phyloP scores from a whole-genome alignment of 805 yeast species.

The Candida tammaniensis region DNA sequence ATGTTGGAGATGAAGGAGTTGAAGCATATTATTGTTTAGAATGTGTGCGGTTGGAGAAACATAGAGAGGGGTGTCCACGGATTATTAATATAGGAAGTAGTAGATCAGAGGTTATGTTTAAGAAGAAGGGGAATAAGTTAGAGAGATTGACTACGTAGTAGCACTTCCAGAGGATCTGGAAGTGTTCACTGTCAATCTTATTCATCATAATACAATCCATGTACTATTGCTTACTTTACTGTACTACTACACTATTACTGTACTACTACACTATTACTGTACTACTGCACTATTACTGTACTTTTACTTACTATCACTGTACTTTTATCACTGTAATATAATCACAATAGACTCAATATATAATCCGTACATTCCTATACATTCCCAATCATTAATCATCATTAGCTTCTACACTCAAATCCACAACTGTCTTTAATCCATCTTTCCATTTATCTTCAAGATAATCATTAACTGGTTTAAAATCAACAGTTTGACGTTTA shows the following conservation, averaged over 20 bases:
- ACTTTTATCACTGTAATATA: no score
- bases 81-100: constrained; percentile 79
- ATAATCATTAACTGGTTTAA: constrained; percentile 43
- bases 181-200: no score
- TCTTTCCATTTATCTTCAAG: constrained; percentile 51
- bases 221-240: no score
- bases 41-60: constrained; percentile 75
- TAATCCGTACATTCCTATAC: background rate
- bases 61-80: constrained; percentile 91
- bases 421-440: constrained; percentile 39
- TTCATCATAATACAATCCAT: no score
- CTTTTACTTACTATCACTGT: no score
- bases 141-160: constrained; percentile 9
- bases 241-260: no score
- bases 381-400: constrained; percentile 1
- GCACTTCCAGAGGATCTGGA: background rate
- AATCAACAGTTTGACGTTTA: constrained; percentile 38
- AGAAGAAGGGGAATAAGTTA: constrained; percentile 33
- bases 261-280: no score
- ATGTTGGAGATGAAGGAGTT: constrained; percentile 46
- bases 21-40: constrained; percentile 80
- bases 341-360: background rate
- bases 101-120: constrained; percentile 62
- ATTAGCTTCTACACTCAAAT: constrained; percentile 28
- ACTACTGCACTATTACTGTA: no score